phyloP scores from a whole-genome alignment of 768 basidiomycete species.

The Tephrocybe rancida region DNA sequence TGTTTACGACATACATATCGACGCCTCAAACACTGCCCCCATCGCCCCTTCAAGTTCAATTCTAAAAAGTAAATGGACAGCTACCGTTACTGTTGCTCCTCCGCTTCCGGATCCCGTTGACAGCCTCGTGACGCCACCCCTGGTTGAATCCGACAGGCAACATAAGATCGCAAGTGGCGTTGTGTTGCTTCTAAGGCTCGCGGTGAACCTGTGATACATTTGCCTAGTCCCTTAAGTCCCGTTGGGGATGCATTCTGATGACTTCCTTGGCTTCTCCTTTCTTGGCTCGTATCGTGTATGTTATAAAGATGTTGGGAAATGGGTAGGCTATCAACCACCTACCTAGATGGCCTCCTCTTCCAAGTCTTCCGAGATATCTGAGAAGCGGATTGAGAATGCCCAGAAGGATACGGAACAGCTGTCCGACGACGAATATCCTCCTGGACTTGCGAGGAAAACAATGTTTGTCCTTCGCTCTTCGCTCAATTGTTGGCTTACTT shows the following conservation, averaged over 20 bases:
- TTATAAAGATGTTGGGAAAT: constrained; percentile 7
- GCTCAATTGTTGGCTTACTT: neutral
- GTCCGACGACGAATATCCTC: constrained; percentile 18
- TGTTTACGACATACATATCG: neutral
- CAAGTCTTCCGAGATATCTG: constrained; percentile 23
- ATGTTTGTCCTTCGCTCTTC: constrained; percentile 1
- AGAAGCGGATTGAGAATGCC: neutral
- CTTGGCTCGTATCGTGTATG: neutral
- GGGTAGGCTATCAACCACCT: neutral
- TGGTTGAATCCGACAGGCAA: neutral
- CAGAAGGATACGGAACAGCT: neutral
- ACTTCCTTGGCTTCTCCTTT: constrained; percentile 11
- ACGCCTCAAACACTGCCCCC: neutral
- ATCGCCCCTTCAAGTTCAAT: neutral
- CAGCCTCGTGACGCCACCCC: constrained; percentile 4
- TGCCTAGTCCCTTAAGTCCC: constrained; percentile 5
- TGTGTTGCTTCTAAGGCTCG: neutral
- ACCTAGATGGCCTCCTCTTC: constrained; percentile 17
- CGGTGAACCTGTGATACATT: constrained; percentile 3
- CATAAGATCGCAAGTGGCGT: neutral
- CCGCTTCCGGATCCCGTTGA: neutral
- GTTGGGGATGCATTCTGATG: constrained; percentile 1
- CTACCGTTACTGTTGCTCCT: neutral
- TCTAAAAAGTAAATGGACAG: neutral
- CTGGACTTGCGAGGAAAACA: constrained; percentile 21